Base-by-base conservation (phyloP, 2,329 filamentous ascomycete species). In the Trichophyton simii region DNA sequence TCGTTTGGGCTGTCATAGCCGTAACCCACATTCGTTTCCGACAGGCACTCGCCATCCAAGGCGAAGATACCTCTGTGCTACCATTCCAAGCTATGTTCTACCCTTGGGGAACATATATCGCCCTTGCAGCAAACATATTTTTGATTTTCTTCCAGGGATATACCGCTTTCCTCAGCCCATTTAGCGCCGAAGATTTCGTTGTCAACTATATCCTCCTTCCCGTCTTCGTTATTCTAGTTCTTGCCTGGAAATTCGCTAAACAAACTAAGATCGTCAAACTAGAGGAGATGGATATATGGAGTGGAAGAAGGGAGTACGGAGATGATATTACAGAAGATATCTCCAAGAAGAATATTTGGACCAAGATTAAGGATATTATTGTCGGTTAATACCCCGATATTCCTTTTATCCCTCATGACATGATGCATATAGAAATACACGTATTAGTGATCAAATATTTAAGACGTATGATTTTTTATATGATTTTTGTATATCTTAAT, bases 161-260 rank as follows among this genome's bases (percentile, higher is more conserved):
- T 69, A 78, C 77, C 3, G 79, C 78, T 1, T 79, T 76, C 59
- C 64, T 83, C 59, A 74, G 74, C 48, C 79, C 78, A 0, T 83
- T 80, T 65, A 75, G 75, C 36, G 73, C 76, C 0, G 76, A 77
- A 1, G 74, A 72, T 7, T 83, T 83, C 65, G 78, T 83, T 34
- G 76, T 81, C 58, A 80, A 79, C 63, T 83, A 83, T 65, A 79
- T 82, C 60, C 73, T 83, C 65, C 64, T 83, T 0, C 79, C 78
- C 0, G 68, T 82, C 1, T 82, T 82, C 62, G 71, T 72, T 1
- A 61, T 79, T 1, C 75, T 80, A 25, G 78, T 75, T 41, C 62
- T 78, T 18, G 72, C 70, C 0, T 82, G 78, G 67, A 82, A 82
- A 64, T 62, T 79, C 8, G 71, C 68, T 61, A 70, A 73, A 61